Base-by-base conservation (phyloP, 371 early-diverging fungal genomes). In the Mortierella sp. region DNA sequence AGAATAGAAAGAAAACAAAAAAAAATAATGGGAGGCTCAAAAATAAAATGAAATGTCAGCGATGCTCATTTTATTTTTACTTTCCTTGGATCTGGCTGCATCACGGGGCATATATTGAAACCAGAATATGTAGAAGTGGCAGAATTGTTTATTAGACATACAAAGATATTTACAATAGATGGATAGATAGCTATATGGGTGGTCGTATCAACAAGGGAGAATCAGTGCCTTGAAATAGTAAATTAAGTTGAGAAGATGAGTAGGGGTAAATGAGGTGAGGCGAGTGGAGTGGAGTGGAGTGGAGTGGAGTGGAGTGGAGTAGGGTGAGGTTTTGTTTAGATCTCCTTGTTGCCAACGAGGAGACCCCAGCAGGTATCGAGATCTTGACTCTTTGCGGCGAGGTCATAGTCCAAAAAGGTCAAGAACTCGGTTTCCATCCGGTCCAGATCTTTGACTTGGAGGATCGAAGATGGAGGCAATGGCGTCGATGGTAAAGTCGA, bases 361-460 rank as follows among this genome's bases (percentile, higher is more conserved):
- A 83, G 73, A 31, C 58, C 31, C 85, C 85, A 85, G 47, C 77
- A 85, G 29, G 77, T 77, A 34, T 79, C 66, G 4, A 85, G 72
- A 31, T 85, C 85, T 37, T 77, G 80, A 31, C 72, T 50, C 24
- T 63, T 66, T 7, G 77, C 68, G 3, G 70, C 69, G 22, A 85
- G 71, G 64, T 90, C 90, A 74, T 86, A 89, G 47, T 89, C 85
- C 31, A 91, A 70, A 70, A 90, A 89, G 29, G 88, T 88, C 50
- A 91, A 66, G 66, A 91, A 91, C 68, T 91, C 92, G 55, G 87
- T 71, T 71, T 91, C 92, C 91, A 91, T 89, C 14, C 89, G 86
- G 31, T 79, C 70, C 11, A 80, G 79, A 39, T 85, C 85, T 31
- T 78, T 77, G 24, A 76, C 76, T 66, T 77, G 74, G 64, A 74